Evolutionary conservation across 306 rosid species (phyloP), one percentile per base, ranked within the genome.

Genomic region (Inga oerstediana): DNA sequence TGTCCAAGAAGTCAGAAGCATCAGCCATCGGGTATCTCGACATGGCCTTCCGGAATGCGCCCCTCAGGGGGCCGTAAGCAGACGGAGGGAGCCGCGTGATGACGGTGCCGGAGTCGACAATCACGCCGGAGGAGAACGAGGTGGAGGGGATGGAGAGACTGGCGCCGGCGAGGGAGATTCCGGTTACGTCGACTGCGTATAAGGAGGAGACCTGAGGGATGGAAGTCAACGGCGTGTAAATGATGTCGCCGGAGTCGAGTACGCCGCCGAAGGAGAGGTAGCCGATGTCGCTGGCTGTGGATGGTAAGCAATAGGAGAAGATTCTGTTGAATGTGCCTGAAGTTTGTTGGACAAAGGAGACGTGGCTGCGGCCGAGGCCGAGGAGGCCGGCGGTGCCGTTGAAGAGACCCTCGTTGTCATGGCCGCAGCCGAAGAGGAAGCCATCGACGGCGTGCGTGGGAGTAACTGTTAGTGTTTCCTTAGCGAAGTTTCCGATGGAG

Each of bases 231-330:
- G 68, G 68, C 8, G 37, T 62, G 68, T 62, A 62, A 5, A 4
- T 62, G 68, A 62, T 62, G 68, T 62, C 4, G 30, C 1, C 32
- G 7, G 32, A 8, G 34, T 12, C 5, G 6, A 15, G 6, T 62
- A 10, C 8, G 68, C 37, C 37, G 68, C 68, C 68, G 37, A 93
- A 93, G 74, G 77, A 41, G 48, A 93, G 35, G 68, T 80, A 84
- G 1, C 82, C 68, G 10, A 88, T 79, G 22, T 73, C 41, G 81
- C 94, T 89, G 8, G 94, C 5, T n/a, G 87, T 86, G 56, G 91
- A 76, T 0, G 98, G 98, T 2, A 95, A 89, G 59, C 98, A 95
- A 74, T 95, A 95, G 45, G 98, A 89, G 87, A 95, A 93, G 43
- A 73, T 11, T 32, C 84, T 87, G 3, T 76, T 12, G 76, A 90